Conservation (phyloP, 768 basidiomycete species). For the Suillus sp. region DNA sequence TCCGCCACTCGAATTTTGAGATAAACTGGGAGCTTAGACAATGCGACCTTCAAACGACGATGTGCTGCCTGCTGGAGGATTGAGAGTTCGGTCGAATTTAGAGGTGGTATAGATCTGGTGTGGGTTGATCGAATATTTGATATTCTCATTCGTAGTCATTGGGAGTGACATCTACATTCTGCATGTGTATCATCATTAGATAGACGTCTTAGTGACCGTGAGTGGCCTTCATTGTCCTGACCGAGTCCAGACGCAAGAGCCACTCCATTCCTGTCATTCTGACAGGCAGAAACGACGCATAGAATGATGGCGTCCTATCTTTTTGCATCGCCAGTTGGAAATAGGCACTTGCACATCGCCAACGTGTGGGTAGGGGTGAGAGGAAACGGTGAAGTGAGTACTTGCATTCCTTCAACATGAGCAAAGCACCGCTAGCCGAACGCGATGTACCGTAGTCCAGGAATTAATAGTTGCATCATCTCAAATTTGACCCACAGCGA, state of each 20-base stretch:
- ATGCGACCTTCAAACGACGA: slow-evolving; percentile 25
- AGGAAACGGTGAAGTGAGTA: background rate
- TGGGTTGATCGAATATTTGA: background rate
- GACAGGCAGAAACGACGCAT: background rate
- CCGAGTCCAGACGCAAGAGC: background rate
- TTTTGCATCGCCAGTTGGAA: background rate
- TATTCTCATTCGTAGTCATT: too few relatives aligned
- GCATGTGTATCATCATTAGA: background rate
- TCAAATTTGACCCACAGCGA: background rate
- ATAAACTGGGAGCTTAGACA: slow-evolving; percentile 20
- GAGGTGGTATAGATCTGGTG: background rate
- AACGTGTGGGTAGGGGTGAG: background rate
- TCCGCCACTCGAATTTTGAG: slow-evolving; percentile 14
- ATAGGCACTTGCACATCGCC: background rate
- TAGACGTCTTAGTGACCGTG: too few relatives aligned
- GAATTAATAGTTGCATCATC: background rate
- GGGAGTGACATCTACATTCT: background rate
- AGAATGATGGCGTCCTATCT: background rate
- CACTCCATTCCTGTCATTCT: background rate
- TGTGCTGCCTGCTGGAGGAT: slow-evolving; percentile 28
- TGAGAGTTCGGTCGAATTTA: slow-evolving; percentile 5
- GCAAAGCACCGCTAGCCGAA: background rate
- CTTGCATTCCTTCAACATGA: background rate
- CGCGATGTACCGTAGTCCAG: background rate
- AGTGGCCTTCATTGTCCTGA: background rate